phyloP scores from a whole-genome alignment of 2,329 filamentous ascomycete species.

The Phialophora chinensis region DNA sequence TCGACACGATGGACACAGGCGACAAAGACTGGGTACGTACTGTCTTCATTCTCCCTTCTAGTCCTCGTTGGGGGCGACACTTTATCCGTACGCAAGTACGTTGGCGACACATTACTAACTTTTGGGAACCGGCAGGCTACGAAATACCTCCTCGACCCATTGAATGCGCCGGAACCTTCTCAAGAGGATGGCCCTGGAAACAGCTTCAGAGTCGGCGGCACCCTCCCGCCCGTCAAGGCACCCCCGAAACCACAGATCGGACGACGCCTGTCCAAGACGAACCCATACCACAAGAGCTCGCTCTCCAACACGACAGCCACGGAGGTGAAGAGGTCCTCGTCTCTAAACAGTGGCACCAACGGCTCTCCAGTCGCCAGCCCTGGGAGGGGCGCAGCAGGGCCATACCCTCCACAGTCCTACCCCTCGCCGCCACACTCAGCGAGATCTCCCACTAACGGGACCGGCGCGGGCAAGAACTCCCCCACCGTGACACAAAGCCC shows the following conservation, averaged over 20 bases:
- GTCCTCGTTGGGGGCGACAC: not conserved
- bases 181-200: conserved; percentile 70
- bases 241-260: conserved; percentile 16
- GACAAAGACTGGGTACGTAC: conserved; percentile 60
- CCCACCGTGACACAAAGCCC: conserved; percentile 49
- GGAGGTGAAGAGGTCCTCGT: conserved; percentile 29
- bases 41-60: not conserved
- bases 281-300: conserved; percentile 37
- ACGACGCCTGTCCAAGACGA: conserved; percentile 35
- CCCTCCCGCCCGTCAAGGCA: conserved; percentile 24
- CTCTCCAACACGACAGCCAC: conserved; percentile 17
- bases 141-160: conserved; percentile 71
- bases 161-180: conserved; percentile 70
- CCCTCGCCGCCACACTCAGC: conserved; percentile 62
- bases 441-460: conserved; percentile 55
- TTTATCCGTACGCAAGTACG: not conserved
- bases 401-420: conserved; percentile 41
- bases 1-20: conserved; percentile 26
- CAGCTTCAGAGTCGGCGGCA: conserved; percentile 51
- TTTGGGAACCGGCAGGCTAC: conserved; percentile 59
- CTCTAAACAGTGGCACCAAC: conserved; percentile 25
- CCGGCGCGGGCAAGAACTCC: conserved; percentile 49
- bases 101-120: conserved; percentile 18
- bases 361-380: conserved; percentile 6
- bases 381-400: not conserved